Evolutionary conservation across 2,329 filamentous ascomycete genomes (phyloP), one percentile per base, ranked within the genome.

Genomic region (Dactylellina sp.): DNA sequence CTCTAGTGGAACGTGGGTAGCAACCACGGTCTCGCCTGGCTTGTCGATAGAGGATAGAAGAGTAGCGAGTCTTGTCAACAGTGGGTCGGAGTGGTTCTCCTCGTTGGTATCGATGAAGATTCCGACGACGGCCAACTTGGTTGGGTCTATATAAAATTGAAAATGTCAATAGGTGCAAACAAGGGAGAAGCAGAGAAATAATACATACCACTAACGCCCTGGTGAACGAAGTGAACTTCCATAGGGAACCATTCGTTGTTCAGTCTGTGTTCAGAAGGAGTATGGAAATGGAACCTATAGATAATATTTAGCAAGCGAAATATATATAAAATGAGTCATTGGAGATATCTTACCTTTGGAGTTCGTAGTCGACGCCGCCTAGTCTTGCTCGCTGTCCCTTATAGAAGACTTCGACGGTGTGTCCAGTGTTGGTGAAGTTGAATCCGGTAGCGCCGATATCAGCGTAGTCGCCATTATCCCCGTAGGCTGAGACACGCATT

Each of bases 361-460:
- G 70, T n/a, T 66, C 70, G 39, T 74, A 74, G 25, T 74, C 61
- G 7, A 74, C 70, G 37, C 70, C 70, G n/a, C 55, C 61, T 4
- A 74, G 24, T 9, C 16, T n/a, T 11, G 70, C 70, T 14, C 37
- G 47, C 28, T 65, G 70, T 44, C 85, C 85, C 55, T 84, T 84
- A 65, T 84, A 84, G 28, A 87, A 80, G 65, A 86, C 83, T 80
- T 87, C 84, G 59, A 88, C 82, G 0, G 85, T 88, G 24, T 85
- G 85, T 50, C 86, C 86, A 9, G 87, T 81, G 79, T 88, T 87
- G 80, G 87, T 85, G 63, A 87, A 86, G 39, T 83, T 81, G 52
- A 84, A 83, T 2, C 80, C 83, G 37, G 61, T 50, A 11, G 61
- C 61, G 47, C 81, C 80, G 16, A 79, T 78, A 50, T 81, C 24